phyloP scores from a whole-genome alignment of 768 basidiomycete genomes.

The Lactifluus subvellereus region DNA sequence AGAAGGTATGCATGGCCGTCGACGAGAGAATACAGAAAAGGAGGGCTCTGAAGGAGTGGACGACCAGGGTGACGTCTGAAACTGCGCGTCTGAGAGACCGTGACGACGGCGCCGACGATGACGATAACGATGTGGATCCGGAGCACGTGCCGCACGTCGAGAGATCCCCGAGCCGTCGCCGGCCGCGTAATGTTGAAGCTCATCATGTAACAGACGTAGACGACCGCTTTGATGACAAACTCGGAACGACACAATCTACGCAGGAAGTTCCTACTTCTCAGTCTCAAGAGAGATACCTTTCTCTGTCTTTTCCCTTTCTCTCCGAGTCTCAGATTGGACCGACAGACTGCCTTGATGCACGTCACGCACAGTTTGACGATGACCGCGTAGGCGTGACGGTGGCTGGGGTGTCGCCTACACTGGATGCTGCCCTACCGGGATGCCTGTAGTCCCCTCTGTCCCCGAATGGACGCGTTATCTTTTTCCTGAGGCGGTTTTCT shows the following conservation, averaged over 20 bases:
- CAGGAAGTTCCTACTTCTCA: conserved; percentile 8
- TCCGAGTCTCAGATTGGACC: not conserved
- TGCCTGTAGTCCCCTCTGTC: not conserved
- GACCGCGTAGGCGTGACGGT: not conserved
- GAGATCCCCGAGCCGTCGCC: not conserved
- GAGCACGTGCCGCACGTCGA: not conserved
- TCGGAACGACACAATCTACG: not conserved
- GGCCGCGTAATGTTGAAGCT: not conserved
- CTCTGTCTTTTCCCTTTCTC: not conserved
- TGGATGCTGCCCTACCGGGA: not conserved
- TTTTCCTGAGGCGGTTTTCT: not conserved
- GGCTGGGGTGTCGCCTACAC: not conserved
- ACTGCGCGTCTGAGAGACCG: conserved; percentile 7
- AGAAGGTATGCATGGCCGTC: not conserved
- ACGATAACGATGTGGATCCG: not conserved
- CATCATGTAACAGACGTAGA: not conserved
- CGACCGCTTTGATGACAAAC: not conserved
- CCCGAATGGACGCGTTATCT: not conserved
- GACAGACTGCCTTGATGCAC: not conserved
- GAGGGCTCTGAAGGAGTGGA: not conserved
- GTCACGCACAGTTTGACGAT: not conserved
- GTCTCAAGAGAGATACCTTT: conserved; percentile 11
- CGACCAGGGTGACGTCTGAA: not conserved
- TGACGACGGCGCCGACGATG: not conserved
- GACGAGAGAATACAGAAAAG: conserved; percentile 9